Evolutionary conservation across 2,329 filamentous ascomycete genomes (phyloP).

Genomic region (Arachnomyces sp.): DNA sequence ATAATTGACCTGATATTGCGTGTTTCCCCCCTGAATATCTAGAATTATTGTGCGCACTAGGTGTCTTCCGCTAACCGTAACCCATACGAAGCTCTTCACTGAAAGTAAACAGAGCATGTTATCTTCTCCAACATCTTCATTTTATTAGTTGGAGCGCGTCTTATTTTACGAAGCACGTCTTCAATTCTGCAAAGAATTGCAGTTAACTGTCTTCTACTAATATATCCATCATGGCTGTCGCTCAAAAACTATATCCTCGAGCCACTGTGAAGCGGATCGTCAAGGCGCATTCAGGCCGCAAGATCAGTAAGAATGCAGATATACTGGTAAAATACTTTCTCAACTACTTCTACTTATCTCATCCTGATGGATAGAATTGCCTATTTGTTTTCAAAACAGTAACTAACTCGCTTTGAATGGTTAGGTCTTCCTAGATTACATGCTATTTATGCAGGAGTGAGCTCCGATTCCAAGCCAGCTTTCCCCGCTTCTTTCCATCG

Average conservation of each 20-base stretch:
- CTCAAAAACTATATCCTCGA: slow-evolving; percentile 73
- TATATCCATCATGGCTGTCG: slow-evolving; percentile 46
- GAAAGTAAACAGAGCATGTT: too few relatives aligned
- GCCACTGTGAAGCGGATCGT: slow-evolving; percentile 81
- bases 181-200: background rate
- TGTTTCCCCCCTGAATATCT: too few relatives aligned
- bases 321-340: slow-evolving; percentile 56
- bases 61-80: too few relatives aligned
- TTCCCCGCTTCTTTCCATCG: background rate
- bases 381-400: background rate
- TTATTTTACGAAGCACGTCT: too few relatives aligned
- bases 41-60: background rate
- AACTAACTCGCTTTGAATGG: background rate
- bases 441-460: slow-evolving; percentile 67
- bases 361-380: background rate
- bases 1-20: too few relatives aligned
- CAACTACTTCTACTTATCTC: background rate
- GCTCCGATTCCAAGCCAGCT: slow-evolving; percentile 16
- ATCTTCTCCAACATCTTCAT: too few relatives aligned
- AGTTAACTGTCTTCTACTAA: background rate
- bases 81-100: too few relatives aligned
- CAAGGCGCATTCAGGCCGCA: slow-evolving; percentile 77
- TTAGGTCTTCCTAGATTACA: slow-evolving; percentile 77
- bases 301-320: slow-evolving; percentile 77
- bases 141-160: too few relatives aligned